Conservation (phyloP, 2,329 filamentous ascomycete genomes). For the Neofusicoccum parvum region DNA sequence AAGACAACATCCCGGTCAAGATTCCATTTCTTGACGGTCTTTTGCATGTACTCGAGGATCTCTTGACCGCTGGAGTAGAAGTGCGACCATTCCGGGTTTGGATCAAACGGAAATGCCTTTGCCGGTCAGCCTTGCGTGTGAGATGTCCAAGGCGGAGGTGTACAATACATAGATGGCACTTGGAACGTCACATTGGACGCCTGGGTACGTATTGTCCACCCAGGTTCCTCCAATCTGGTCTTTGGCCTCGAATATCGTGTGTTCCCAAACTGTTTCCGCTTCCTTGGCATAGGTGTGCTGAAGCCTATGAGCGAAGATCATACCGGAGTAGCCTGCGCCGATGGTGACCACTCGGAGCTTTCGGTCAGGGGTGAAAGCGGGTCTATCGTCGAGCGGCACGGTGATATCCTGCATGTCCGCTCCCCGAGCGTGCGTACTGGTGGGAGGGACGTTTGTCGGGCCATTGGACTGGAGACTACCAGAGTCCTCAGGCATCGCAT, state of each 20-base stretch:
- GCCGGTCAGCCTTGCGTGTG: background rate
- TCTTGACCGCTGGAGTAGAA: conserved; percentile 45
- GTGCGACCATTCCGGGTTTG: conserved; percentile 47
- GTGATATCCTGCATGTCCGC: background rate
- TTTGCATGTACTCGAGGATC: conserved; percentile 47
- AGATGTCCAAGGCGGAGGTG: background rate
- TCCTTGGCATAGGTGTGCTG: conserved; percentile 48
- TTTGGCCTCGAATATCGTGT: conserved; percentile 48
- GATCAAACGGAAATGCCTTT: conserved; percentile 43
- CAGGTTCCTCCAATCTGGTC: conserved; percentile 45
- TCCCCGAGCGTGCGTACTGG: background rate
- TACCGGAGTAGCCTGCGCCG: conserved; percentile 39
- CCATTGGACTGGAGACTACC: background rate
- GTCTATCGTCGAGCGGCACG: background rate
- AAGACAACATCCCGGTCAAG: conserved; percentile 44
- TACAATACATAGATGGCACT: conserved; percentile 13
- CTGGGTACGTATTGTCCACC: conserved; percentile 47
- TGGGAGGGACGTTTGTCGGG: background rate
- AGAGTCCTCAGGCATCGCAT: background rate
- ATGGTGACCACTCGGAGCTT: conserved; percentile 30
- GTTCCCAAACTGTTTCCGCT: conserved; percentile 36
- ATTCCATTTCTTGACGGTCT: conserved; percentile 42
- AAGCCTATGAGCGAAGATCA: conserved; percentile 45
- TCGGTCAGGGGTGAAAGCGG: background rate
- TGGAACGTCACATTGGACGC: conserved; percentile 35